Evolutionary conservation across 2,329 filamentous ascomycete genomes (phyloP).

Genomic region (Gnomoniopsis sp.): DNA sequence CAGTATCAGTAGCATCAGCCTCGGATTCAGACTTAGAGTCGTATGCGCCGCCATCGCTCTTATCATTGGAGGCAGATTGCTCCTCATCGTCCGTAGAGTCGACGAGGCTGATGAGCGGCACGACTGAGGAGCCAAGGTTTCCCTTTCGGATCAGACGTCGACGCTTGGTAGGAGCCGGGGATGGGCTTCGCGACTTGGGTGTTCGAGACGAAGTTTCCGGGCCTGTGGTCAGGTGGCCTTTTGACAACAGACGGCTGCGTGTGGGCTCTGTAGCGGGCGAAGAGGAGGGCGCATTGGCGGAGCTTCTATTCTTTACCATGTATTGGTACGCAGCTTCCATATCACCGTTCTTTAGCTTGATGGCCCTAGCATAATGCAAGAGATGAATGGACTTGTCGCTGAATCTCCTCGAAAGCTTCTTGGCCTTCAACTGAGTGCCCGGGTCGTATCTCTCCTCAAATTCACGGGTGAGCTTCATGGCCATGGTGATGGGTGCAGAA

Average conservation of each 20-base stretch:
- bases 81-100: conserved; percentile 9
- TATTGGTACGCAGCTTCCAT: background rate
- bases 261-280: background rate
- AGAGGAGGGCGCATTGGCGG: background rate
- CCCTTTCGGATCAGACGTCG: conserved; percentile 11
- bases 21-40: conserved; percentile 7
- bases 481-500: conserved; percentile 26
- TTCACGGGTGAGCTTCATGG: conserved; percentile 1
- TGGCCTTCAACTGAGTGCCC: conserved; percentile 14
- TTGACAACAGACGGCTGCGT: background rate
- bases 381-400: background rate
- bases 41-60: conserved; percentile 11
- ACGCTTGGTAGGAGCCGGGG: conserved; percentile 10
- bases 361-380: conserved; percentile 4
- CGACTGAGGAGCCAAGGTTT: conserved; percentile 2
- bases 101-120: conserved; percentile 9
- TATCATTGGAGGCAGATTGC: conserved; percentile 8
- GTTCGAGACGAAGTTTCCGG: conserved; percentile 2
- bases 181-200: conserved; percentile 8
- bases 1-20: conserved; percentile 26
- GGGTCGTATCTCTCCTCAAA: conserved; percentile 12
- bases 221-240: background rate
- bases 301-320: background rate
- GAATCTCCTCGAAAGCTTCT: conserved; percentile 14
- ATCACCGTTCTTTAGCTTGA: conserved; percentile 3